A percentile compares a stretch with the other conserved stretches of the same genome.
phyloP scores from a whole-genome alignment of 2,329 filamentous ascomycete genomes.

The Blumeria hordei region DNA sequence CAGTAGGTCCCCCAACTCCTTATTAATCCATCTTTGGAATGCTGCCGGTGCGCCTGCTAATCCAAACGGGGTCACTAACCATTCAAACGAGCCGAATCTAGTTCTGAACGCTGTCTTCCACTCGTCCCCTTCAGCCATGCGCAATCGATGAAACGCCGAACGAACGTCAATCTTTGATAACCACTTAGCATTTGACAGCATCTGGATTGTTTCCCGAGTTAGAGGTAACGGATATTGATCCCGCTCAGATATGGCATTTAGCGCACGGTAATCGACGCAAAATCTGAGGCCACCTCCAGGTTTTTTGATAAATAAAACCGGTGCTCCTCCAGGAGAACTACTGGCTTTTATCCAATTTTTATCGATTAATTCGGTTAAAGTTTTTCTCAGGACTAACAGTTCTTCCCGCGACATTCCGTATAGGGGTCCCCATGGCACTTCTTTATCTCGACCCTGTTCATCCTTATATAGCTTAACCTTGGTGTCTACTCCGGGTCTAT shows the following conservation, averaged over 20 bases:
- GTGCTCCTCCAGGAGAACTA: background rate
- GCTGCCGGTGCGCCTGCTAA: background rate
- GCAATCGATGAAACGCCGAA: background rate
- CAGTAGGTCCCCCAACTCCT: background rate
- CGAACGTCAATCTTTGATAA: background rate
- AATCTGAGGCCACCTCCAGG: background rate
- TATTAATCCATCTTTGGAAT: background rate
- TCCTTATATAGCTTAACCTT: background rate
- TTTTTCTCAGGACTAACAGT: background rate
- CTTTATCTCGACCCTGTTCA: background rate
- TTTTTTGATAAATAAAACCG: background rate
- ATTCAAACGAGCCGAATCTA: background rate
- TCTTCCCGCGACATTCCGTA: background rate
- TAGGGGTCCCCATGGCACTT: background rate
- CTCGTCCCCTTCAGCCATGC: background rate
- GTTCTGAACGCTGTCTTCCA: background rate
- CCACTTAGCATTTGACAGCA: background rate
- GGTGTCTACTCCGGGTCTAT: background rate
- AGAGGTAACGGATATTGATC: background rate
- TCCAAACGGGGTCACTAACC: background rate
- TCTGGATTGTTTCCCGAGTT: background rate
- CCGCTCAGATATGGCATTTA: background rate
- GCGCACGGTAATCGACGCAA: background rate
- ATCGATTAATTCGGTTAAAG: background rate
- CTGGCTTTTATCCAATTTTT: background rate